Base-by-base conservation (phyloP, 345 rosid genomes). In the Clarkia xantiana region DNA sequence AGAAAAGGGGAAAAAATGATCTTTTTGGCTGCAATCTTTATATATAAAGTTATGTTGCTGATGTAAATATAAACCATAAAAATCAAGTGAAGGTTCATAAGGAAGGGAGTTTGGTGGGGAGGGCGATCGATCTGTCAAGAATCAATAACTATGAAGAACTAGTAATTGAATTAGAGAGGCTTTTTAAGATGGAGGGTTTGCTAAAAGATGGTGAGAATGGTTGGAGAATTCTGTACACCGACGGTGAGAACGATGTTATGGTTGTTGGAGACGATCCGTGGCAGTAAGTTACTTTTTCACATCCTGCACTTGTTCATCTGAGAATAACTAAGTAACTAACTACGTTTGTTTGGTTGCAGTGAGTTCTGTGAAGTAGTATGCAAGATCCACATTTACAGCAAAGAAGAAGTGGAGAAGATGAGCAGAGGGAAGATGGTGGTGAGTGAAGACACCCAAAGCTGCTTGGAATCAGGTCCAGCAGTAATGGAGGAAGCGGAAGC, bases 251-350 rank as follows among this genome's bases (percentile, higher is more conserved):
- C 43, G 97, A 86, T 68, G 72, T 83, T 63, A 86, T 86, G 95
- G 94, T 81, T 12, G 94, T 86, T 23, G 97, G 97, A 0, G 95
- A 90, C 56, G 93, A 81, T 43, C 90, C 94, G 17, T 90, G 97
- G 97, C 91, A 69, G 97, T 90, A 77, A 76, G 95, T 73, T 20
- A 62, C 5, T 47, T 18, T 47, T 20, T 20, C 1, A 20, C 34
- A 2, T 47, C 49, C 18, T 18, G 0, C n/a, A n/a, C n/a, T n/a
- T 29, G 36, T 5, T 29, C 36, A 29, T 29, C 36, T 2, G 36
- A 29, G n/a, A n/a, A n/a, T n/a, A 29, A 29, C 36, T 29, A 29
- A 29, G 4, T 5, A 29, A 29, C 36, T 29, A n/a, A n/a, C n/a
- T n/a, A n/a, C n/a, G n/a, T 29, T 1, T 29, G 4, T 29, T 29